Evolutionary conservation across 352 stramenopile species (phyloP).

Genomic region (Globisporangium barbulae): DNA sequence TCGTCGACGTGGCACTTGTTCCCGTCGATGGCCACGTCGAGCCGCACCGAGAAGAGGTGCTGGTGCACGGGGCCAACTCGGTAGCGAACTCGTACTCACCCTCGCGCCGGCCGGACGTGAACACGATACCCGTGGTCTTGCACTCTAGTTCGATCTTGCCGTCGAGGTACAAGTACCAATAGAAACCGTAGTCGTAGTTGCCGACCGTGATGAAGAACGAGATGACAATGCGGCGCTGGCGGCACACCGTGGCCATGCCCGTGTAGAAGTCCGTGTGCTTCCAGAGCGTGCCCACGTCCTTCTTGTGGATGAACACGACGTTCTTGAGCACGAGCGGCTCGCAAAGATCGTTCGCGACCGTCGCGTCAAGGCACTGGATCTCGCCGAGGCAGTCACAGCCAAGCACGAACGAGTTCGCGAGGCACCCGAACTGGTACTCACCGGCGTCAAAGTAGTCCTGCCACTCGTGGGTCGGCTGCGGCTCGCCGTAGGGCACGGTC

Average conservation of each 20-base stretch:
- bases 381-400: constrained; percentile 83
- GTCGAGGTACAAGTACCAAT: constrained; percentile 72
- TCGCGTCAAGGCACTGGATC: constrained; percentile 85
- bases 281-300: constrained; percentile 74
- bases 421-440: constrained; percentile 76
- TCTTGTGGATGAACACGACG: constrained; percentile 82
- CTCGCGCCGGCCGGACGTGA: constrained; percentile 64
- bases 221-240: constrained; percentile 74
- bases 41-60: constrained; percentile 70
- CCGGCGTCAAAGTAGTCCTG: constrained; percentile 88
- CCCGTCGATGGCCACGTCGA: constrained; percentile 76
- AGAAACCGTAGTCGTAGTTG: constrained; percentile 87
- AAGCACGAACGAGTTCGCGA: constrained; percentile 73
- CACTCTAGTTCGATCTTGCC: constrained; percentile 80
- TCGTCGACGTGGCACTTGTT: constrained; percentile 44
- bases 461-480: constrained; percentile 57
- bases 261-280: constrained; percentile 63
- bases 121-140: constrained; percentile 78
- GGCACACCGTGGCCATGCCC: constrained; percentile 39
- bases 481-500: constrained; percentile 83
- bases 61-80: constrained; percentile 61
- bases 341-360: constrained; percentile 48
- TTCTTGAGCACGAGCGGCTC: constrained; percentile 58
- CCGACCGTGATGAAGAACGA: constrained; percentile 83
- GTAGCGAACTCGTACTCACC: constrained; percentile 45